Percentiles rank a stretch among this genome's conserved stretches.
Conservation (phyloP, 129 eudicot genomes). For the Chrysanthemum seticuspe region DNA sequence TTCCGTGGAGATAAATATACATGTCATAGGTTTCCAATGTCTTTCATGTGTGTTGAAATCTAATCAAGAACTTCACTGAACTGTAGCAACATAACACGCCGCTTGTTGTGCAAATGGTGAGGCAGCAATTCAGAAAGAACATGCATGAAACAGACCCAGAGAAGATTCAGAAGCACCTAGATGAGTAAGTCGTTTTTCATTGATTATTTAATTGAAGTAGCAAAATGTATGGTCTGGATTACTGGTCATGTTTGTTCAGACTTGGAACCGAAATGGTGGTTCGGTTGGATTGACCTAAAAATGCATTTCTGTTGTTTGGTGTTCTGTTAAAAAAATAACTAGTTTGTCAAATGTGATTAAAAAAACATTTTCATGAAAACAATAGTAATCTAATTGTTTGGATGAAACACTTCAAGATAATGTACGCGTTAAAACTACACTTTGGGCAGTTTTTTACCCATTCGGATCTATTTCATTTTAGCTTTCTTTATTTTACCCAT, state of each 20-base stretch:
- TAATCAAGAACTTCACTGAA: constrained; percentile 13
- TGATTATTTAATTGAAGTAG: neutral
- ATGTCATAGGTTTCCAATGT: neutral
- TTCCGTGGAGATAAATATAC: neutral
- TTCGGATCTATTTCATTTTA: neutral
- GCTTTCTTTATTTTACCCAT: neutral
- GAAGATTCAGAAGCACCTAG: constrained; percentile 77
- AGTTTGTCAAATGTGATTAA: neutral
- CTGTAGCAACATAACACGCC: constrained; percentile 80
- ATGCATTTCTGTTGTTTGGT: neutral
- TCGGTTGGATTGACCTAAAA: neutral
- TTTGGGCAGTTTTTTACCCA: neutral
- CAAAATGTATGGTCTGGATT: neutral
- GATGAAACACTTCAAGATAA: neutral
- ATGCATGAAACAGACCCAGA: constrained; percentile 94
- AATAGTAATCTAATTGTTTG: neutral
- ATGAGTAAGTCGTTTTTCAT: constrained; percentile 58
- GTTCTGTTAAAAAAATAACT: neutral
- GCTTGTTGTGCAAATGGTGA: constrained; percentile 80
- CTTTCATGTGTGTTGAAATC: constrained; percentile 4
- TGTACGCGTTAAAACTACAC: neutral
- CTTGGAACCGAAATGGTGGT: neutral
- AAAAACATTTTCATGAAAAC: neutral
- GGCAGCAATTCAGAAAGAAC: constrained; percentile 76
- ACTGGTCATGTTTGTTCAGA: neutral